Percentiles rank a stretch among this genome's conserved stretches.
These are phyloP conservation scores for Neltuma alba DNA, from an alignment of 306 rosid species.

Conservation along the genomic window DNA sequence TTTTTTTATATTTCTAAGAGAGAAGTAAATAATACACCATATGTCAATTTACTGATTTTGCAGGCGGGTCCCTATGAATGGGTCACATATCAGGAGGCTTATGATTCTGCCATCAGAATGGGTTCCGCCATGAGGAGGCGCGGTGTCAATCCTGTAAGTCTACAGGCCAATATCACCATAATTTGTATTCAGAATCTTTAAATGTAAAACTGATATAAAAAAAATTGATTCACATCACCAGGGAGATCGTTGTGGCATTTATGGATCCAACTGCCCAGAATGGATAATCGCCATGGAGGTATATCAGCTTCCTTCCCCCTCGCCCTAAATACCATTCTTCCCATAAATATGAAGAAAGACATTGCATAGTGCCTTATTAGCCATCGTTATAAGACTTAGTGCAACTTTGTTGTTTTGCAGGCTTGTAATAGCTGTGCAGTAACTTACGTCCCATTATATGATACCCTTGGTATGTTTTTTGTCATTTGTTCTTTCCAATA, in stretches of 20 bases:
- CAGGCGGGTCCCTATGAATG: slow-evolving; percentile 54
- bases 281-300: slow-evolving; percentile 96
- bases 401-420: slow-evolving; percentile 49
- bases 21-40: background rate
- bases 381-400: slow-evolving; percentile 21
- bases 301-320: background rate
- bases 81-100: slow-evolving; percentile 64
- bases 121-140: slow-evolving; percentile 80
- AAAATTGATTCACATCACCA: slow-evolving; percentile 30
- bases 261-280: slow-evolving; percentile 80
- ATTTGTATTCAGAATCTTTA: background rate
- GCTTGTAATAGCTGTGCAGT: slow-evolving; percentile 85
- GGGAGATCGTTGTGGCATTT: slow-evolving; percentile 93
- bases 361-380: background rate
- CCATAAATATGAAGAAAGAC: background rate
- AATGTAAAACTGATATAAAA: background rate
- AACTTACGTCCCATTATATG: slow-evolving; percentile 83
- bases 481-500: background rate
- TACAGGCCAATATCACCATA: background rate
- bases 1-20: background rate
- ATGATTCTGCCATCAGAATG: slow-evolving; percentile 61
- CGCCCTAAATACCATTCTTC: slow-evolving; percentile 9
- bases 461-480: slow-evolving; percentile 71
- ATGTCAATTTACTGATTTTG: slow-evolving; percentile 33
- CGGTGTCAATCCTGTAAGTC: slow-evolving; percentile 76